Conservation (phyloP, 768 basidiomycete genomes). For the Suillus variegatus region DNA sequence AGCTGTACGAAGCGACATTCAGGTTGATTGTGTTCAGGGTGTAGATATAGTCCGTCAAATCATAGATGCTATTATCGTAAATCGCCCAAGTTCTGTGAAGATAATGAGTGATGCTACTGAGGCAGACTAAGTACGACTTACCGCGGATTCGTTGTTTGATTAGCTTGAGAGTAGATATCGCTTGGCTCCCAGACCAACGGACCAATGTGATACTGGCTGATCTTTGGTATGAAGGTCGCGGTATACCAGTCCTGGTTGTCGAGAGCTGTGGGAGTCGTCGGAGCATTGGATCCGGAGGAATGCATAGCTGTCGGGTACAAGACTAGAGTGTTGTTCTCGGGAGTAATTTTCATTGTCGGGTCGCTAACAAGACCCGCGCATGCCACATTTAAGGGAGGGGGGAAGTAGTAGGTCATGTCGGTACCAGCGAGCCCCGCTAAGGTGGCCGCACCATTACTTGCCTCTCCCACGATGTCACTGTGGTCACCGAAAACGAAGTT, state of each 20-base stretch:
- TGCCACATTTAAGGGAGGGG: slow-evolving; percentile 55
- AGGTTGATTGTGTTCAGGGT: slow-evolving; percentile 49
- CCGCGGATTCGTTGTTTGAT: slow-evolving; percentile 36
- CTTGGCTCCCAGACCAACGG: slow-evolving; percentile 51
- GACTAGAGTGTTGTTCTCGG: slow-evolving; percentile 49
- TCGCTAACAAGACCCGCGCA: slow-evolving; percentile 62
- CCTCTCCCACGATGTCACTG: slow-evolving; percentile 53
- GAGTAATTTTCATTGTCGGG: slow-evolving; percentile 37
- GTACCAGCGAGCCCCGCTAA: slow-evolving; percentile 58
- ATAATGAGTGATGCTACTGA: slow-evolving; percentile 13
- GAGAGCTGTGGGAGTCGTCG: slow-evolving; percentile 37
- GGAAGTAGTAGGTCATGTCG: slow-evolving; percentile 67
- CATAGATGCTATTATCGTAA: slow-evolving; percentile 59
- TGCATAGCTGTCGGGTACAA: slow-evolving; percentile 52
- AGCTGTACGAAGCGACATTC: slow-evolving; percentile 46
- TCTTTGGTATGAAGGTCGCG: slow-evolving; percentile 52
- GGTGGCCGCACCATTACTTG: slow-evolving; percentile 49
- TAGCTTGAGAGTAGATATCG: slow-evolving; percentile 38
- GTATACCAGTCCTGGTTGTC: slow-evolving; percentile 55
- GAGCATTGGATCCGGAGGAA: slow-evolving; percentile 50
- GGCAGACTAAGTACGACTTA: slow-evolving; percentile 17
- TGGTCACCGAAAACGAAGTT: slow-evolving; percentile 63
- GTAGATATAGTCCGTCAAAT: slow-evolving; percentile 67
- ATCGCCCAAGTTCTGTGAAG: slow-evolving; percentile 55
- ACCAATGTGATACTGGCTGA: slow-evolving; percentile 60